Evolutionary conservation across 441 rosid species (phyloP).

Genomic region (Bocquillonia castaneifolia): DNA sequence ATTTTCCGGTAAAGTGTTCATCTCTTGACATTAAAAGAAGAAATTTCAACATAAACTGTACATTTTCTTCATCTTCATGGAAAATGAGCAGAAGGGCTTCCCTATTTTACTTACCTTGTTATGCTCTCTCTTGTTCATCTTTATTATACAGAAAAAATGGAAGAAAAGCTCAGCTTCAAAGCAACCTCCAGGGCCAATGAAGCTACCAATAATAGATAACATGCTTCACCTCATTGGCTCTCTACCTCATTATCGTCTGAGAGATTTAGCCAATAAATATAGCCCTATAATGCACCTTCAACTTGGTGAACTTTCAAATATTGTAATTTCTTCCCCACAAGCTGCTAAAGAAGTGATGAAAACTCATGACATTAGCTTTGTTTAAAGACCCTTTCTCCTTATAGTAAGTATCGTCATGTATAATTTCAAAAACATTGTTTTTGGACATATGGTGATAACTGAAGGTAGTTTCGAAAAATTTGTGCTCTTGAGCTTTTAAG

Average conservation of each 20-base stretch:
- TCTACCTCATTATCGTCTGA: slow-evolving; percentile 22
- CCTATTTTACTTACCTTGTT: too few species aligned
- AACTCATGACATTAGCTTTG: slow-evolving; percentile 23
- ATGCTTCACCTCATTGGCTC: slow-evolving; percentile 22
- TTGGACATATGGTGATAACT: slow-evolving; percentile 22
- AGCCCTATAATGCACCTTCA: slow-evolving; percentile 29
- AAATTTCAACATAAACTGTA: too few species aligned
- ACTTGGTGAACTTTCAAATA: slow-evolving; percentile 23
- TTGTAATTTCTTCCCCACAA: slow-evolving; percentile 26
- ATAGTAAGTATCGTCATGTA: slow-evolving; percentile 5
- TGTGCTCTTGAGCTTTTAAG: slow-evolving; percentile 21
- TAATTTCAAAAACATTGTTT: slow-evolving; percentile 12
- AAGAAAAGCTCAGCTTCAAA: not conserved
- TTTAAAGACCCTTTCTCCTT: slow-evolving; percentile 16
- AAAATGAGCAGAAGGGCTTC: too few species aligned
- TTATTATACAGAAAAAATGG: not conserved
- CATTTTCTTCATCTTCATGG: too few species aligned
- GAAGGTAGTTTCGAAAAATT: slow-evolving; percentile 30
- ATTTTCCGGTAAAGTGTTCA: too few species aligned
- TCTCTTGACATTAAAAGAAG: too few species aligned
- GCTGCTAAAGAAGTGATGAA: too few species aligned
- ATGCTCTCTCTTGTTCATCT: too few species aligned
- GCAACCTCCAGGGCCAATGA: slow-evolving; percentile 32
- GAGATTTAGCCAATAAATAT: slow-evolving; percentile 18
- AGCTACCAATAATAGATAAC: slow-evolving; percentile 31